A percentile compares a stretch with the other conserved stretches of the same genome.
Evolutionary conservation across 1,139 yeast species (phyloP).

Genomic region (Kazachstania sp.): DNA sequence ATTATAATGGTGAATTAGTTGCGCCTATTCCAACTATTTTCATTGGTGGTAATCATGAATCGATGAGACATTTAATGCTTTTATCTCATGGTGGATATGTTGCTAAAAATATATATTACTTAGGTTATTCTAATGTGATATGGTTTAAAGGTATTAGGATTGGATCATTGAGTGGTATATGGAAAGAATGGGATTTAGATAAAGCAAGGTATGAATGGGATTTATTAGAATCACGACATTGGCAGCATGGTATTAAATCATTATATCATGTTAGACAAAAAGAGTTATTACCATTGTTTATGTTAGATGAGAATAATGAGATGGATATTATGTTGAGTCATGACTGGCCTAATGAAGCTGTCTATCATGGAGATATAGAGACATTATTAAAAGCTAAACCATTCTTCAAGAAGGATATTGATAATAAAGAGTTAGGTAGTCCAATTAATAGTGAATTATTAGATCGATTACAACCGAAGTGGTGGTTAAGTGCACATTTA

Average conservation of each 20-base stretch:
- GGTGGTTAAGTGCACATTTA: slow-evolving; percentile 87
- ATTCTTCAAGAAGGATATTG: slow-evolving; percentile 57
- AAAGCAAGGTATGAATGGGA: slow-evolving; percentile 23
- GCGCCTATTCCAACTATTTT: slow-evolving; percentile 79
- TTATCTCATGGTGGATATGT: slow-evolving; percentile 90
- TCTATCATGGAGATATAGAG: slow-evolving; percentile 49
- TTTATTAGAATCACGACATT: slow-evolving; percentile 33
- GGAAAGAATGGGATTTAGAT: slow-evolving; percentile 43
- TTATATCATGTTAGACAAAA: slow-evolving; percentile 64
- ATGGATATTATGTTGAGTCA: slow-evolving; percentile 55
- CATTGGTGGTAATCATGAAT: slow-evolving; percentile 95
- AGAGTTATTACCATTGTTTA: slow-evolving; percentile 50
- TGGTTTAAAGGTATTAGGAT: slow-evolving; percentile 69
- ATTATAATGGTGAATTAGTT: slow-evolving; percentile 48
- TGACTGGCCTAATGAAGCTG: slow-evolving; percentile 92
- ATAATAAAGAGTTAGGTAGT: slow-evolving; percentile 58
- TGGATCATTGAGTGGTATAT: slow-evolving; percentile 82
- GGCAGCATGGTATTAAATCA: slow-evolving; percentile 43
- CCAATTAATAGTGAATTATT: slow-evolving; percentile 59
- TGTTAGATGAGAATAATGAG: slow-evolving; percentile 22
- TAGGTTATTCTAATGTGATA: slow-evolving; percentile 72
- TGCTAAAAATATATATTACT: slow-evolving; percentile 79
- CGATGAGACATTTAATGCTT: slow-evolving; percentile 67
- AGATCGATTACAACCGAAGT: slow-evolving; percentile 46
- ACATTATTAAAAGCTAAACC: slow-evolving; percentile 51